Evolutionary conservation across 176 grass and related monocot species (phyloP).

Genomic region (Ensete ventricosum): DNA sequence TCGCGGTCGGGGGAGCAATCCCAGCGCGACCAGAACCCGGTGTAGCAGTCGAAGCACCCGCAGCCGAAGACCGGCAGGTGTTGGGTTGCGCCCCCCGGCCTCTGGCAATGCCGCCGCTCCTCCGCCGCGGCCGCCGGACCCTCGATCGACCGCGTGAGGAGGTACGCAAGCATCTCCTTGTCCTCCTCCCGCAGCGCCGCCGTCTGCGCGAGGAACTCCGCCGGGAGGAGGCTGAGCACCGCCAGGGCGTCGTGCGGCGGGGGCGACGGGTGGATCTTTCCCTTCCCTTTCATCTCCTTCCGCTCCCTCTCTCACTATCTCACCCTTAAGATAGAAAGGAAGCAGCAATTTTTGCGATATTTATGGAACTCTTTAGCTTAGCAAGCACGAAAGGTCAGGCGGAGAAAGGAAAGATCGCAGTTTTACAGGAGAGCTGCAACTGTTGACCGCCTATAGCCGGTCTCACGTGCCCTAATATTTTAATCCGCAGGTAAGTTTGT

Average conservation of each 20-base stretch:
- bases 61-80: constrained; percentile 51
- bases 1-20: constrained; percentile 48
- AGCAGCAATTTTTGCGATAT: not conserved
- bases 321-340: not conserved
- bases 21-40: constrained; percentile 69
- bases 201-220: constrained; percentile 31
- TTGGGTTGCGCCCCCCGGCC: not conserved
- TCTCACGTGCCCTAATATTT: no score
- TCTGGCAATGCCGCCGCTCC: not conserved
- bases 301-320: not conserved
- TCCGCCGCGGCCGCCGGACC: constrained; percentile 24
- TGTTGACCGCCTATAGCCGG: not conserved
- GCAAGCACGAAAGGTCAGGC: not conserved
- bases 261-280: constrained; percentile 71
- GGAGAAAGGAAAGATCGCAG: not conserved
- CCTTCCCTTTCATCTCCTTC: constrained; percentile 34
- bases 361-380: not conserved
- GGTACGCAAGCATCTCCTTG: constrained; percentile 66
- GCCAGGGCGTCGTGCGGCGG: not conserved
- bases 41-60: constrained; percentile 86
- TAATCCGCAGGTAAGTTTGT: not conserved
- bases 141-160: constrained; percentile 53
- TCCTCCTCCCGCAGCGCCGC: constrained; percentile 39
- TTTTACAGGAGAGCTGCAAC: no score
- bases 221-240: constrained; percentile 36